Base-by-base conservation (phyloP, 192 early-diverging fungal genomes). In the Linnemannia schmuckeri region DNA sequence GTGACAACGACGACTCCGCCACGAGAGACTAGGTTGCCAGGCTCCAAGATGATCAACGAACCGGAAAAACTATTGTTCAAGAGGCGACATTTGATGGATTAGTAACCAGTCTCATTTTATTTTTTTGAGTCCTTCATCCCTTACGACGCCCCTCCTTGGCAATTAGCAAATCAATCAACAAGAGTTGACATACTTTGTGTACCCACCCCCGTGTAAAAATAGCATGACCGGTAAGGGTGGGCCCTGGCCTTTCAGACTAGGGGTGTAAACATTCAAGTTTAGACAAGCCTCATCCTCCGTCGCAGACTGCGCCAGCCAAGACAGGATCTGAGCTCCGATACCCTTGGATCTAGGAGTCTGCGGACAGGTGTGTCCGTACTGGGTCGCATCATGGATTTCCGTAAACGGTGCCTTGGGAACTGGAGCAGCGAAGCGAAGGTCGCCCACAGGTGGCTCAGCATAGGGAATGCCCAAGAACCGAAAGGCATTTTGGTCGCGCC, bases 1-100 rank as follows among this genome's bases (percentile, higher is more conserved):
- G 80, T 81, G 54, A 88, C 86, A 77, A 88, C 72, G 35, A 88
- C 86, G 22, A 88, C 80, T n/a, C 77, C 76, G 0, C 80, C 86
- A 30, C 80, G 77, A 55, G 86, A 88, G 22, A 82, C 86, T 20
- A 88, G 17, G 54, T 88, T 88, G 52, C 80, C 80, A 9, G 76
- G 80, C 66, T 88, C 80, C 38, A 78, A 79, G 68, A 78, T 49
- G 44, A 82, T 79, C 40, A 77, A 72, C 9, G 80, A 82, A 13
- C 86, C 80, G 70, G 80, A 77, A 70, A 79, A 82, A 33, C 80
- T 81, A 30, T 66, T 54, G 27, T 18, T 9, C 52, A 24, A 24
- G 61, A 37, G 49, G 69, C 18, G 52, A 46, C 8, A 12, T 27
- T 27, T 5, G 12, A 33, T 74, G 17, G 13, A 9, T 30, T 24